These are phyloP conservation scores for Tricladium varicosporioides DNA, from an alignment of 2,329 filamentous ascomycete genomes.

Conservation along the genomic window DNA sequence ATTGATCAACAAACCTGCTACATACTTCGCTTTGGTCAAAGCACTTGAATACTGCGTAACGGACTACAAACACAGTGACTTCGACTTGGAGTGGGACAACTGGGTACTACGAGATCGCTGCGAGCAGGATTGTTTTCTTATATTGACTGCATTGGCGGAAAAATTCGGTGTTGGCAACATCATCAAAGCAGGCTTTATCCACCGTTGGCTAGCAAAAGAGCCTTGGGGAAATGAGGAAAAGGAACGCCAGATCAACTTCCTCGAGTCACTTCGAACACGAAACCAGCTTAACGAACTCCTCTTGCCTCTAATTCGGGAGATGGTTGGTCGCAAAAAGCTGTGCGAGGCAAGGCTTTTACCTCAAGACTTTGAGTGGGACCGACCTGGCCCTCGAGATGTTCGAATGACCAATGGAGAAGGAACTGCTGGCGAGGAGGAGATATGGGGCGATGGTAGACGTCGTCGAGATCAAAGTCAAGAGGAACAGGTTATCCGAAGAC, in stretches of 20 bases:
- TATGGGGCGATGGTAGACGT: conserved; percentile 36
- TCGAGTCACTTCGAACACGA: conserved; percentile 25
- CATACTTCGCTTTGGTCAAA: conserved; percentile 51
- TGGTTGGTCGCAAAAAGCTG: conserved; percentile 26
- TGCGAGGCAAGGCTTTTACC: conserved; percentile 30
- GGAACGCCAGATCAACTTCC: conserved; percentile 54
- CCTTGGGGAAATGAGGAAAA: conserved; percentile 61
- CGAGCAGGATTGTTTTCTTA: conserved; percentile 59
- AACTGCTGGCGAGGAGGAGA: conserved; percentile 39
- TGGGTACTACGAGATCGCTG: conserved; percentile 60
- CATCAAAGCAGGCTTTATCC: conserved; percentile 63
- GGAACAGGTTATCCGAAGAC: conserved; percentile 71
- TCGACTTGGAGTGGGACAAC: conserved; percentile 60
- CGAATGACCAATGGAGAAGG: conserved; percentile 49
- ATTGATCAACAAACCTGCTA: conserved; percentile 29
- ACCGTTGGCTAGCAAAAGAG: conserved; percentile 72
- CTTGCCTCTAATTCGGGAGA: conserved; percentile 37
- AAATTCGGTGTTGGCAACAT: conserved; percentile 51
- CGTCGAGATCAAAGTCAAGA: conserved; percentile 55
- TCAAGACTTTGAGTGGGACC: conserved; percentile 31
- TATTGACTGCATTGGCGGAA: conserved; percentile 57
- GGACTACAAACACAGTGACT: conserved; percentile 48
- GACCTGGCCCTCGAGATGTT: conserved; percentile 45
- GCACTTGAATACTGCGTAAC: conserved; percentile 56
- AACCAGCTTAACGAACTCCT: conserved; percentile 43